These are phyloP conservation scores for Diaporthe sp. DNA, from an alignment of 2,329 filamentous ascomycete species.

Conservation along the genomic window DNA sequence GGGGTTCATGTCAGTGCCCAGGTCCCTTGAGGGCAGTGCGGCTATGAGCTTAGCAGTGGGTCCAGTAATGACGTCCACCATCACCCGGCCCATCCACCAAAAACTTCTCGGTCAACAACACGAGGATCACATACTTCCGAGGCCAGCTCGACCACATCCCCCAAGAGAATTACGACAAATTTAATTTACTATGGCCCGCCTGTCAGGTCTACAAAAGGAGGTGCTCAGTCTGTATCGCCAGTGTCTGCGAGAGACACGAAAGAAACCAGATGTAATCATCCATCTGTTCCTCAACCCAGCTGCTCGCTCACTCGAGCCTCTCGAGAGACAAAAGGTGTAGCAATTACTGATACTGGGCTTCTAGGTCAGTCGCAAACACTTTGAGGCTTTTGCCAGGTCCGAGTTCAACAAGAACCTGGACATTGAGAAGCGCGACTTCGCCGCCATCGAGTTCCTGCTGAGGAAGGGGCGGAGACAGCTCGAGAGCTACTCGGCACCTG, in stretches of 20 bases:
- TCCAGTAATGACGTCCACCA: slow-evolving; percentile 19
- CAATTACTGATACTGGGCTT: background rate
- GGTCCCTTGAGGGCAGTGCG: background rate
- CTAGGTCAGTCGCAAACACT: slow-evolving; percentile 70
- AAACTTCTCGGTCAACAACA: background rate
- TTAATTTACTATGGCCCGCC: slow-evolving; percentile 55
- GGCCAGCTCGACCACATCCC: background rate
- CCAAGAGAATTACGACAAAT: background rate
- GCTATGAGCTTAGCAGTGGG: background rate
- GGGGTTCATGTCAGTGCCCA: background rate
- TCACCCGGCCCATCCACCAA: background rate
- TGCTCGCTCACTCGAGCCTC: background rate
- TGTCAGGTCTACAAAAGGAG: slow-evolving; percentile 92
- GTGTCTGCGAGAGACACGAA: slow-evolving; percentile 84
- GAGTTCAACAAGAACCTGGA: slow-evolving; percentile 81
- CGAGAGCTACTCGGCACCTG: slow-evolving; percentile 82
- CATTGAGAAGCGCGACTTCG: slow-evolving; percentile 87
- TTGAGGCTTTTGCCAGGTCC: slow-evolving; percentile 74
- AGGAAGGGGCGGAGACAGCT: slow-evolving; percentile 86
- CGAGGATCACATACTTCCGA: background rate
- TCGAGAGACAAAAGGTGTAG: background rate
- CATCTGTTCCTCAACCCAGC: background rate
- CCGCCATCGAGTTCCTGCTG: slow-evolving; percentile 85
- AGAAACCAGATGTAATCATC: slow-evolving; percentile 77
- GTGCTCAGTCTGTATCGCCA: slow-evolving; percentile 88